phyloP scores from a whole-genome alignment of 2,329 filamentous ascomycete genomes.

The Westerdykella aurantiaca region DNA sequence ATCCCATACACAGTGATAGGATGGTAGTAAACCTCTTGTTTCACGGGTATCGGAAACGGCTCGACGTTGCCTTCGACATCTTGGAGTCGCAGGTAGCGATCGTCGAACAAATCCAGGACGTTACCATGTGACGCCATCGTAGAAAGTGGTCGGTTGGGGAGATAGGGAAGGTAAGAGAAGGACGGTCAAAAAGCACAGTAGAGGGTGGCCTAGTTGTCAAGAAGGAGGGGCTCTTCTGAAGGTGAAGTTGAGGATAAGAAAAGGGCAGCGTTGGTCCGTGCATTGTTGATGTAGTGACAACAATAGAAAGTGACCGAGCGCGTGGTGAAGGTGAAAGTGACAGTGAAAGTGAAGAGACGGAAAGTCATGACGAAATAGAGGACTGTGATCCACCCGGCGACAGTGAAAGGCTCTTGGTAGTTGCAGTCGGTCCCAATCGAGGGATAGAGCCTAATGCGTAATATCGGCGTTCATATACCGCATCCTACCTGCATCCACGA shows the following conservation, averaged over 20 bases:
- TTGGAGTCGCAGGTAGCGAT: conserved; percentile 25
- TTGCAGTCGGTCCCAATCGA: no score
- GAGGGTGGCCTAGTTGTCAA: background rate
- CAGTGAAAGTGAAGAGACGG: background rate
- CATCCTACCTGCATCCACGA: background rate
- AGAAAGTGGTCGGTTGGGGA: background rate
- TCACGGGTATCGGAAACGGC: conserved; percentile 26
- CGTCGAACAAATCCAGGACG: conserved; percentile 27
- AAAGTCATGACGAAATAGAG: background rate
- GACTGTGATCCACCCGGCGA: background rate
- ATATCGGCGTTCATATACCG: background rate
- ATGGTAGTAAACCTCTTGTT: conserved; percentile 23
- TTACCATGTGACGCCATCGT: conserved; percentile 24
- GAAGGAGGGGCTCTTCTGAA: background rate
- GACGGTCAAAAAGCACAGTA: background rate
- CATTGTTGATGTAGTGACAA: background rate
- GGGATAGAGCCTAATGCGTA: background rate
- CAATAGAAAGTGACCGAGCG: background rate
- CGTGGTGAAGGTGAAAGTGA: background rate
- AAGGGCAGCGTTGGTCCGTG: background rate
- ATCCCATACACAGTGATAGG: conserved; percentile 24
- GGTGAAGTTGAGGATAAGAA: background rate
- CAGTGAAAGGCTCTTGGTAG: background rate
- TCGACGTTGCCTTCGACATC: conserved; percentile 28
- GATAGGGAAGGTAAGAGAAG: background rate